Percentiles rank a stretch among this genome's conserved stretches.
phyloP scores from a whole-genome alignment of 1,139 yeast genomes.

The Zygoascus sp. region DNA sequence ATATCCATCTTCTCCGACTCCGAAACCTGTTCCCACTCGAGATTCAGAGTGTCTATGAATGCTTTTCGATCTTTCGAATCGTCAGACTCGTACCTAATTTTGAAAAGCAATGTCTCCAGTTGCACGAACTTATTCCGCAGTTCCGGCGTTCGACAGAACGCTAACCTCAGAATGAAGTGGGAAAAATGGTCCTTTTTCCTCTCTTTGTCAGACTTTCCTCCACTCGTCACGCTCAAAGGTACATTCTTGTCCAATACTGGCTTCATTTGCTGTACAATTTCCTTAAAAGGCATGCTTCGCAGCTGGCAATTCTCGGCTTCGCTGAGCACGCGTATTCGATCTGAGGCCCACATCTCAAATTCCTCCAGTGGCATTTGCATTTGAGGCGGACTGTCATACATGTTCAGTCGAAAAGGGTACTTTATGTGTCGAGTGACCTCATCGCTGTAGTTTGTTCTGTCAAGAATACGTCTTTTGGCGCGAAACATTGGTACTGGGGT shows the following conservation, averaged over 20 bases:
- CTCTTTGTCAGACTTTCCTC: slow-evolving; percentile 39
- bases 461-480: slow-evolving; percentile 69
- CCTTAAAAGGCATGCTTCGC: slow-evolving; percentile 60
- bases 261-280: slow-evolving; percentile 58
- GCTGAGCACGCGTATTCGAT: slow-evolving; percentile 72
- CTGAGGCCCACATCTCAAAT: slow-evolving; percentile 94
- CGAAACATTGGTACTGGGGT: slow-evolving; percentile 53
- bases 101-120: slow-evolving; percentile 72
- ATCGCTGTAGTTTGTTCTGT: slow-evolving; percentile 59
- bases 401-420: slow-evolving; percentile 52
- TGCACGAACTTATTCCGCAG: slow-evolving; percentile 71
- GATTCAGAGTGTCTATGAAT: slow-evolving; percentile 51
- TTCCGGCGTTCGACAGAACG: slow-evolving; percentile 85
- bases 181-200: slow-evolving; percentile 87
- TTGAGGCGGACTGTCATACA: slow-evolving; percentile 71
- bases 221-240: slow-evolving; percentile 47
- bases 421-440: slow-evolving; percentile 31
- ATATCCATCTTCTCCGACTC: slow-evolving; percentile 55
- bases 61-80: slow-evolving; percentile 66
- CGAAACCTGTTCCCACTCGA: slow-evolving; percentile 67
- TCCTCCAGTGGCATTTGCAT: slow-evolving; percentile 86
- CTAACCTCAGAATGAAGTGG: slow-evolving; percentile 80
- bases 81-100: slow-evolving; percentile 61
- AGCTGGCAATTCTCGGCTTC: slow-evolving; percentile 77
- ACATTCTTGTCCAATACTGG: slow-evolving; percentile 61